Conservation (phyloP, 140 eudicot species). For the Erigeron philadelphicus region DNA sequence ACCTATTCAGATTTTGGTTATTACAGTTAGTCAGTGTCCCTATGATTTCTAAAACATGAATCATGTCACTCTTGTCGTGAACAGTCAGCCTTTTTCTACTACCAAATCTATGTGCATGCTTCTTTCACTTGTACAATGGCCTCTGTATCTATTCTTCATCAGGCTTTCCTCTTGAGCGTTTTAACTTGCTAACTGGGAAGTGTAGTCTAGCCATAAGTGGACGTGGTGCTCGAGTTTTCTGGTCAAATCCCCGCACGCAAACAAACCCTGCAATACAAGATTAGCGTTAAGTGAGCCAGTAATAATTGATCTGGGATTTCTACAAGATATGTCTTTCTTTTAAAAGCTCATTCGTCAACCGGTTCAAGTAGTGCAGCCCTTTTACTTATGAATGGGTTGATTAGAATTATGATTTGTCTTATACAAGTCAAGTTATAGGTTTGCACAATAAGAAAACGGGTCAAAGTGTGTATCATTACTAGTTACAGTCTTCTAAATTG, state of each 20-base stretch:
- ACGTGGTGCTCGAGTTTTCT: constrained; percentile 65
- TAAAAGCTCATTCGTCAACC: neutral
- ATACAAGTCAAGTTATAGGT: no score
- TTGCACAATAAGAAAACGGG: no score
- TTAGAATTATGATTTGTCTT: no score
- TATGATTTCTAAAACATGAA: constrained; percentile 19
- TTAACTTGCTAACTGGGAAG: constrained; percentile 67
- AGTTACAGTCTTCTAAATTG: no score
- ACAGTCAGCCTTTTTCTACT: constrained; percentile 3
- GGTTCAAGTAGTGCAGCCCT: no score
- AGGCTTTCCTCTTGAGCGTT: constrained; percentile 37
- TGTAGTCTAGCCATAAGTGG: constrained; percentile 83
- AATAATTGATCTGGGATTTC: neutral
- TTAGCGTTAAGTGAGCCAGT: neutral
- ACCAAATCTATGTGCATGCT: constrained; percentile 20
- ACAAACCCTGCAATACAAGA: constrained; percentile 54
- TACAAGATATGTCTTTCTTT: neutral
- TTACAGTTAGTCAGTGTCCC: constrained; percentile 23
- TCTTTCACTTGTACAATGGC: neutral
- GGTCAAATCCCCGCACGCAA: constrained; percentile 84
- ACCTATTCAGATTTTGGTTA: constrained; percentile 19
- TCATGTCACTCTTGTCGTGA: constrained; percentile 3
- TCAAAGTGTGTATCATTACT: no score
- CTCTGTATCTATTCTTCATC: constrained; percentile 27
- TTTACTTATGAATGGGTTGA: no score